These are phyloP conservation scores for Cladochytrium replicatum DNA, from an alignment of 192 early-diverging fungal genomes.

Conservation along the genomic window DNA sequence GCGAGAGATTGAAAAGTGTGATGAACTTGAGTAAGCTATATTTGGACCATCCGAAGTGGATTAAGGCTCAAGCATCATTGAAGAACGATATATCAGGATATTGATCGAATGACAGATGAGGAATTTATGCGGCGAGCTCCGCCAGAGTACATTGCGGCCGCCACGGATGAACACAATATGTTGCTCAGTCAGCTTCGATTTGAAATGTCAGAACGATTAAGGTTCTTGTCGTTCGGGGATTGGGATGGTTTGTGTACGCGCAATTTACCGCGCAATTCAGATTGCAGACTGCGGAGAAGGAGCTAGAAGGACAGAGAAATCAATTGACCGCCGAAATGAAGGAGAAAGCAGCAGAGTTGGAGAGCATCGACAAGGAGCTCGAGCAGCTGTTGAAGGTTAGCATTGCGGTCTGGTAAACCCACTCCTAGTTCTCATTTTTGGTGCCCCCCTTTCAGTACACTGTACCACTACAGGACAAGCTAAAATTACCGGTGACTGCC, in stretches of 20 bases:
- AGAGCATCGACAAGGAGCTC: conserved; percentile 21
- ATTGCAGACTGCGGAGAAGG: conserved; percentile 15
- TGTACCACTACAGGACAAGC: conserved; percentile 18
- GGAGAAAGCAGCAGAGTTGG: conserved; percentile 12
- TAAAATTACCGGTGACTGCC: conserved; percentile 7
- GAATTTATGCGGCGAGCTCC: conserved; percentile 20
- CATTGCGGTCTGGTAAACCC: too few species aligned
- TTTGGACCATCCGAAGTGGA: too few species aligned
- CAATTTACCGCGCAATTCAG: conserved; percentile 1
- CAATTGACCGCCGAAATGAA: conserved; percentile 3
- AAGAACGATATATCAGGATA: conserved; percentile 46
- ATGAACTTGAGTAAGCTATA: conserved; percentile 36
- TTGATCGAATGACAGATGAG: conserved; percentile 32
- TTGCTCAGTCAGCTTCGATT: conserved; percentile 48
- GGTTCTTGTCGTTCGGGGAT: neutral
- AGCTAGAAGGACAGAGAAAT: neutral
- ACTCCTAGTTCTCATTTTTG: too few species aligned
- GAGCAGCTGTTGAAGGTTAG: conserved; percentile 11
- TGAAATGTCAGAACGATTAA: conserved; percentile 40
- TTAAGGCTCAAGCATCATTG: neutral
- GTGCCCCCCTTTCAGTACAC: too few species aligned
- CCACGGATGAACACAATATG: conserved; percentile 26
- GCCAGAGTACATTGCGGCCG: conserved; percentile 14
- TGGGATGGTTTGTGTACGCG: neutral
- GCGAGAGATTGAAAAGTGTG: conserved; percentile 43